These are phyloP conservation scores for Camellia lanceoleosa DNA, from an alignment of 148 eudicot species.

Conservation along the genomic window DNA sequence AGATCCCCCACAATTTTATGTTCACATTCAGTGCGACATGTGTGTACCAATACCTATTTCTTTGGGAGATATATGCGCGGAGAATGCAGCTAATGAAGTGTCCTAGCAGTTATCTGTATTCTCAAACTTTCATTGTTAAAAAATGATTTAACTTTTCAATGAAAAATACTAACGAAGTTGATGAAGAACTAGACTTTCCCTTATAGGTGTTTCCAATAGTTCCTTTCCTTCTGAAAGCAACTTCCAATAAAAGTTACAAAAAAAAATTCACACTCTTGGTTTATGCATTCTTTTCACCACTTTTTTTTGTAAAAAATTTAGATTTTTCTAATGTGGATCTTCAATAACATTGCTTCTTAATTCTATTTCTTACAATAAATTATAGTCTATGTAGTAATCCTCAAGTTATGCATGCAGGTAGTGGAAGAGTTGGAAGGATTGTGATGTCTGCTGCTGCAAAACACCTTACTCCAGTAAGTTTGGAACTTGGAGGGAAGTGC, in stretches of 20 bases:
- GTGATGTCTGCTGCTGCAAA: conserved; percentile 74
- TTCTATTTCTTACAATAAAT: not conserved
- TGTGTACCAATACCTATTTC: not conserved
- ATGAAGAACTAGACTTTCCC: not conserved
- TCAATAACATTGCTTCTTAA: not conserved
- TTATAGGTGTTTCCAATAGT: not conserved
- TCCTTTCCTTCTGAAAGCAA: not conserved
- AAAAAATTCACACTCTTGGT: not conserved
- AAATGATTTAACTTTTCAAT: not conserved
- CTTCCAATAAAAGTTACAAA: not conserved
- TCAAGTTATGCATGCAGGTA: conserved; percentile 37
- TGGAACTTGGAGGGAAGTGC: conserved; percentile 76
- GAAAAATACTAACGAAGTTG: too few relatives aligned
- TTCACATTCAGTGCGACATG: not conserved
- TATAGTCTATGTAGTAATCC: not conserved
- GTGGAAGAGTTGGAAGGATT: conserved; percentile 58
- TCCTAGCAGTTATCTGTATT: not conserved
- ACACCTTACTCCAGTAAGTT: conserved; percentile 64
- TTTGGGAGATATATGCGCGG: not conserved
- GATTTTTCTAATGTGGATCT: not conserved
- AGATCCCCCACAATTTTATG: not conserved
- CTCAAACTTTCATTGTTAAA: not conserved
- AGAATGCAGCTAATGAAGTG: not conserved
- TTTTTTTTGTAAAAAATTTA: not conserved
- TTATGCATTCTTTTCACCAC: too few relatives aligned